Conservation (phyloP, 2,329 filamentous ascomycete genomes). For the Talaromyces sp. region DNA sequence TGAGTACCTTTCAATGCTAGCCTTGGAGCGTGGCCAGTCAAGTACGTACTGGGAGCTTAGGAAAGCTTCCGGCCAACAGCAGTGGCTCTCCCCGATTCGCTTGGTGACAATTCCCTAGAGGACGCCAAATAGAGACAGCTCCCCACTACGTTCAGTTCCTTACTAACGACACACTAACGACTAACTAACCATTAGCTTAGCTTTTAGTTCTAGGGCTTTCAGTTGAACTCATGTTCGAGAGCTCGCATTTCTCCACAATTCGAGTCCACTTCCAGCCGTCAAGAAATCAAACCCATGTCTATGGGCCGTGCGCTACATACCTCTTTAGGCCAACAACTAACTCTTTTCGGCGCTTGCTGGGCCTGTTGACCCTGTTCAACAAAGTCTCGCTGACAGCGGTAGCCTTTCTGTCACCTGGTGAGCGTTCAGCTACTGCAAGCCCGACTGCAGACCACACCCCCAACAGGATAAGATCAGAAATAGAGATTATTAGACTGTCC, state of each 20-base stretch:
- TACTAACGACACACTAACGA: conserved; percentile 9
- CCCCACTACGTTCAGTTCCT: conserved; percentile 12
- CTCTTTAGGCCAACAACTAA: conserved; percentile 20
- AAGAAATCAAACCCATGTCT: conserved; percentile 15
- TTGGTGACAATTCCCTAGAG: conserved; percentile 16
- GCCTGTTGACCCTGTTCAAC: conserved; percentile 1
- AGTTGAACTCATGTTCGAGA: conserved; percentile 16
- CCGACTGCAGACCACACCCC: conserved; percentile 23
- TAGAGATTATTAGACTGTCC: background rate
- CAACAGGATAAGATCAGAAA: conserved; percentile 17
- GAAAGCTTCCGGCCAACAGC: conserved; percentile 1
- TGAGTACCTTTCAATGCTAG: background rate
- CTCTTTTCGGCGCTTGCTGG: conserved; percentile 17
- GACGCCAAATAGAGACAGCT: conserved; percentile 17
- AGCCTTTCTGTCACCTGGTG: conserved; percentile 21
- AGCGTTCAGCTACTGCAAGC: conserved; percentile 33
- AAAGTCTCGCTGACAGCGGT: conserved; percentile 28
- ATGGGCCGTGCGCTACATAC: conserved; percentile 11
- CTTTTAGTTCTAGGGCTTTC: background rate
- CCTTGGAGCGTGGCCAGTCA: background rate
- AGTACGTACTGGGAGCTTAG: background rate
- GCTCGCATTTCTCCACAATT: conserved; percentile 18
- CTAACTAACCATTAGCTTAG: conserved; percentile 1
- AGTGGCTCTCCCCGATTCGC: conserved; percentile 27
- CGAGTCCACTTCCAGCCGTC: conserved; percentile 13